A percentile compares a stretch with the other conserved stretches of the same genome.
Evolutionary conservation across 2,329 filamentous ascomycete species (phyloP).

Genomic region (Ascochyta rabiei): DNA sequence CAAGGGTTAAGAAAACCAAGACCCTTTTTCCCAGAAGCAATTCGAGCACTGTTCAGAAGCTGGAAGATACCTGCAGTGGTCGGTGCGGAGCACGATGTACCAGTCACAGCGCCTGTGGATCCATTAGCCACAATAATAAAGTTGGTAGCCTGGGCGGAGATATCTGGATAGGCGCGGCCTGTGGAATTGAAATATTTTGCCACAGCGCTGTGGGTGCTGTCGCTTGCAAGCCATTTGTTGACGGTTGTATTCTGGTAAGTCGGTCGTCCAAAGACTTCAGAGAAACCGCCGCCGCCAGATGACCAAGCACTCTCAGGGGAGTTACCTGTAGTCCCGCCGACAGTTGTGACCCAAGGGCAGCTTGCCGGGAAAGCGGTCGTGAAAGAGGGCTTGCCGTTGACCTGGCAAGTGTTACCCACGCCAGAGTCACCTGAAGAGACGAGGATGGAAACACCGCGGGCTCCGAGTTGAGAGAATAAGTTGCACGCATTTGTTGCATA

Average conservation of each 20-base stretch:
- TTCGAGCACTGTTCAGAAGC: constrained; percentile 57
- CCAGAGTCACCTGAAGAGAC: constrained; percentile 62
- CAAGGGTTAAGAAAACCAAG: constrained; percentile 61
- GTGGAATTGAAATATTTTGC: constrained; percentile 25
- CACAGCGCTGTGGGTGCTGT: constrained; percentile 45
- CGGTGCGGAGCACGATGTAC: constrained; percentile 31
- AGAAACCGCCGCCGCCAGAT: constrained; percentile 23
- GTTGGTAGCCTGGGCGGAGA: constrained; percentile 53
- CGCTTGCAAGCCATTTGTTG: constrained; percentile 51
- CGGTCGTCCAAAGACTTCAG: constrained; percentile 30
- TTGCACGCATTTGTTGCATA: constrained; percentile 66
- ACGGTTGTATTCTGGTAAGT: constrained; percentile 52
- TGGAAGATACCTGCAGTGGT: constrained; percentile 30
- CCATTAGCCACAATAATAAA: constrained; percentile 35
- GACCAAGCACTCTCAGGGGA: constrained; percentile 22
- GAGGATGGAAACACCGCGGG: constrained; percentile 66
- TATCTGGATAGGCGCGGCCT: constrained; percentile 58
- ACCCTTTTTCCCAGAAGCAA: constrained; percentile 53
- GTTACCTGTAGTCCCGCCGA: constrained; percentile 49
- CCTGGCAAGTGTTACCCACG: constrained; percentile 53
- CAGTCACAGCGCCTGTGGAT: constrained; percentile 18
- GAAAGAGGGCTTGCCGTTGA: constrained; percentile 51
- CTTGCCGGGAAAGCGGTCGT: constrained; percentile 56
- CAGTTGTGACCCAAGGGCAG: constrained; percentile 60
- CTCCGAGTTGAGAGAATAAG: constrained; percentile 66